These are phyloP conservation scores for Lepidopterella palustris DNA, from an alignment of 495 filamentous ascomycete genomes.

Conservation along the genomic window DNA sequence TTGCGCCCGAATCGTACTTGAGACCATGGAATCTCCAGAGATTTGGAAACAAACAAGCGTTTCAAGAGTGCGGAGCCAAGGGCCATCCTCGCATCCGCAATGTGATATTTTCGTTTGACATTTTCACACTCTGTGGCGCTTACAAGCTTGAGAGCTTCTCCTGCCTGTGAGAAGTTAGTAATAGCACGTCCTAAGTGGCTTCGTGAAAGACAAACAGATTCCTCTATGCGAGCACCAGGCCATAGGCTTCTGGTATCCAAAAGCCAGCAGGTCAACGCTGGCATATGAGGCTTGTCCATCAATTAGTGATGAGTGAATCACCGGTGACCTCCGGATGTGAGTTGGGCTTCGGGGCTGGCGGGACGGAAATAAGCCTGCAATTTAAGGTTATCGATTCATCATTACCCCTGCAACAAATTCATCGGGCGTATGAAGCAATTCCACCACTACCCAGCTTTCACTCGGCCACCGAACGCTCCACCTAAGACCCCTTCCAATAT, in stretches of 20 bases:
- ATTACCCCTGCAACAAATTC: not conserved
- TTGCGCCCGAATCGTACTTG: slow-evolving; percentile 54
- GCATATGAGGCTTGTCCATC: not conserved
- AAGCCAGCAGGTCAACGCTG: slow-evolving; percentile 35
- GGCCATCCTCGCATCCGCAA: slow-evolving; percentile 59
- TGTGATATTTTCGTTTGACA: slow-evolving; percentile 52
- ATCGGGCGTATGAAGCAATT: too few relatives aligned
- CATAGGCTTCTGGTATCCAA: slow-evolving; percentile 38
- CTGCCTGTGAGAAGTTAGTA: slow-evolving; percentile 38
- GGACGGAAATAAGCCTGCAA: not conserved
- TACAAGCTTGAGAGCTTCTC: slow-evolving; percentile 53
- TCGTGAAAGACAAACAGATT: slow-evolving; percentile 17
- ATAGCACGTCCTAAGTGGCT: not conserved
- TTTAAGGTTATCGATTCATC: not conserved
- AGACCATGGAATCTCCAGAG: slow-evolving; percentile 60
- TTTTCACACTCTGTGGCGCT: slow-evolving; percentile 43
- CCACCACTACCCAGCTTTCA: too few relatives aligned
- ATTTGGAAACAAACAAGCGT: slow-evolving; percentile 60
- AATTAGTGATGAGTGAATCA: not conserved
- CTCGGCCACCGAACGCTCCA: too few relatives aligned
- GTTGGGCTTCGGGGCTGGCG: too few relatives aligned
- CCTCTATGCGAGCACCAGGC: slow-evolving; percentile 34
- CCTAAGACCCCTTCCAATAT: not conserved
- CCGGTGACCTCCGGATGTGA: not conserved
- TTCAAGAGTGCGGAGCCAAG: slow-evolving; percentile 76